These are phyloP conservation scores for Scalesia atractyloides DNA, from an alignment of 129 eudicot genomes.

Conservation along the genomic window DNA sequence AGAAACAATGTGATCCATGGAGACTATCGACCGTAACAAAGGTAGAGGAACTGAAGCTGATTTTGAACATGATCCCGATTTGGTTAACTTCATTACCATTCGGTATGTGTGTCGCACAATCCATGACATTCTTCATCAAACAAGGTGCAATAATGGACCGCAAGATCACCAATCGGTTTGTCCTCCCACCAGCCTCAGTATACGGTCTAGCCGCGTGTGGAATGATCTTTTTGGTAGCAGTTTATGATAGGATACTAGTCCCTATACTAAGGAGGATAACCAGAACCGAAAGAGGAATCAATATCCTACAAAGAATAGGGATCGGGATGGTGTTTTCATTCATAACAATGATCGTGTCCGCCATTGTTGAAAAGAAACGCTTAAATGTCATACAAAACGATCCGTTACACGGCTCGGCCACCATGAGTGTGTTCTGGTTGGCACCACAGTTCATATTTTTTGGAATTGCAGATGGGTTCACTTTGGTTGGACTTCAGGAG, in stretches of 20 bases:
- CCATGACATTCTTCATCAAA: constrained; percentile 79
- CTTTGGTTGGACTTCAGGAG: constrained; percentile 79
- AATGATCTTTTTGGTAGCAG: constrained; percentile 47
- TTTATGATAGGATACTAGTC: constrained; percentile 62
- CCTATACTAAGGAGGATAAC: constrained; percentile 55
- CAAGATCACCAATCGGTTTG: constrained; percentile 35
- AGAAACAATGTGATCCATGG: constrained; percentile 54
- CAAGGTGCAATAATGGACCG: constrained; percentile 63
- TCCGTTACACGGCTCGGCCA: constrained; percentile 40
- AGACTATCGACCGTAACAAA: constrained; percentile 70
- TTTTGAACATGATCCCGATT: constrained; percentile 69
- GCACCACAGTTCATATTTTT: constrained; percentile 67
- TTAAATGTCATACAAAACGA: constrained; percentile 29
- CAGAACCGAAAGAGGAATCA: constrained; percentile 74
- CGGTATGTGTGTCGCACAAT: constrained; percentile 68
- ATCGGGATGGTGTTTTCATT: constrained; percentile 63
- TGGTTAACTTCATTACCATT: constrained; percentile 74
- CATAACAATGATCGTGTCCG: constrained; percentile 57
- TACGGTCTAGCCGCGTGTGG: constrained; percentile 61
- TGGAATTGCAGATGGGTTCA: constrained; percentile 69
- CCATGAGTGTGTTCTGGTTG: constrained; percentile 78
- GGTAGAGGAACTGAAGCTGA: constrained; percentile 76
- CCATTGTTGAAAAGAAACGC: constrained; percentile 63
- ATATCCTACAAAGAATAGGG: constrained; percentile 73
- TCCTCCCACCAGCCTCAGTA: constrained; percentile 77